phyloP scores from a whole-genome alignment of 202 grass and related monocot genomes.

The Dendrocalamus latiflorus region DNA sequence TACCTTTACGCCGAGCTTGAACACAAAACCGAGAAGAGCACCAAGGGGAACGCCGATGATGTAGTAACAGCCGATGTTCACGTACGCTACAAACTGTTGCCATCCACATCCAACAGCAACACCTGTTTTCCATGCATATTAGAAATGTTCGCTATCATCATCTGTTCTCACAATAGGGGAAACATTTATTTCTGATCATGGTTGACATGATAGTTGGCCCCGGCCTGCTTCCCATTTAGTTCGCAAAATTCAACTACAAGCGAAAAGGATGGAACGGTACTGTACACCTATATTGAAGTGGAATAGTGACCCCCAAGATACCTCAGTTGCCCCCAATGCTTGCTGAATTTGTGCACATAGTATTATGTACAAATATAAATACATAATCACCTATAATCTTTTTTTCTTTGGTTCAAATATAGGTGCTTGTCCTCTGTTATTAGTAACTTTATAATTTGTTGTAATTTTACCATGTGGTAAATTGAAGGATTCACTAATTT shows the following conservation, averaged over 20 bases:
- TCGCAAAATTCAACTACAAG: background rate
- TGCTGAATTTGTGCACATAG: background rate
- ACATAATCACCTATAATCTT: background rate
- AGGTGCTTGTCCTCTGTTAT: background rate
- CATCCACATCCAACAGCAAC: constrained; percentile 92
- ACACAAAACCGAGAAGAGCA: constrained; percentile 58
- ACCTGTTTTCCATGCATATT: constrained; percentile 30
- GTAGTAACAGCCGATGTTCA: no score
- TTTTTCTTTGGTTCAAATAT: background rate
- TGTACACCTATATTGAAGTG: background rate
- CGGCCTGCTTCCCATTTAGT: background rate
- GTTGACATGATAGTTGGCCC: background rate
- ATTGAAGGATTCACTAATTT: background rate
- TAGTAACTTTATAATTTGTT: background rate
- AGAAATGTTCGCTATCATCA: background rate
- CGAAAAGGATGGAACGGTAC: background rate
- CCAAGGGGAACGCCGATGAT: constrained; percentile 72
- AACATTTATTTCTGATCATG: background rate
- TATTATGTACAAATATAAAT: background rate
- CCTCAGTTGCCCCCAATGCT: background rate
- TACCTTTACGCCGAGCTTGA: constrained; percentile 57
- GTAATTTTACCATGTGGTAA: background rate
- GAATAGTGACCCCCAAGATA: background rate
- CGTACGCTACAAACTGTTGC: constrained; percentile 82
- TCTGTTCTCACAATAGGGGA: background rate